Percentiles rank a stretch among this genome's conserved stretches.
phyloP scores from a whole-genome alignment of 2,329 filamentous ascomycete species.

The Clarireedia hainanense region DNA sequence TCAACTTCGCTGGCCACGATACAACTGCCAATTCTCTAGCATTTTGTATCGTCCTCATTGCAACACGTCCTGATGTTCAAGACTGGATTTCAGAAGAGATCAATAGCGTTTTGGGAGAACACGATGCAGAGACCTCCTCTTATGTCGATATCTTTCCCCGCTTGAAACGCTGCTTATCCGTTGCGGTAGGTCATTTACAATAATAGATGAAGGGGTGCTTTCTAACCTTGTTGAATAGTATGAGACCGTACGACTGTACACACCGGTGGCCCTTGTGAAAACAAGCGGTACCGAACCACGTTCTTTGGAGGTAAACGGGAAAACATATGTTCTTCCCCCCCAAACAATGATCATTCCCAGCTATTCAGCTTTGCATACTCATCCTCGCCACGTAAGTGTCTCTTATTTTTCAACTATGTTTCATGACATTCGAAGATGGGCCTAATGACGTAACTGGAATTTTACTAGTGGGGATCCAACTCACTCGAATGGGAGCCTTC shows the following conservation, averaged over 20 bases:
- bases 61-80: slow-evolving; percentile 1
- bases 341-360: background rate
- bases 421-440: background rate
- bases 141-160: background rate
- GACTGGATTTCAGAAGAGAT: slow-evolving; percentile 2
- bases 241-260: slow-evolving; percentile 1
- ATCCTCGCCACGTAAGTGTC: background rate
- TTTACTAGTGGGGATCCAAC: background rate
- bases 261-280: background rate
- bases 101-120: background rate
- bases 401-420: background rate
- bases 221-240: background rate
- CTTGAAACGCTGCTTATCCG: background rate
- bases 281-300: background rate
- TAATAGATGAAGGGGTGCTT: background rate
- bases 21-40: background rate
- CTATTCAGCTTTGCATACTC: slow-evolving; percentile 1
- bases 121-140: background rate
- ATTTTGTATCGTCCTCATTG: background rate
- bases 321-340: background rate
- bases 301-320: background rate
- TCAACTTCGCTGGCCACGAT: background rate
- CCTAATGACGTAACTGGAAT: background rate
- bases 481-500: slow-evolving; percentile 1
- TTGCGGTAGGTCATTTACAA: background rate